Base-by-base conservation (phyloP, 768 basidiomycete genomes). In the Rhizopogon rudus region DNA sequence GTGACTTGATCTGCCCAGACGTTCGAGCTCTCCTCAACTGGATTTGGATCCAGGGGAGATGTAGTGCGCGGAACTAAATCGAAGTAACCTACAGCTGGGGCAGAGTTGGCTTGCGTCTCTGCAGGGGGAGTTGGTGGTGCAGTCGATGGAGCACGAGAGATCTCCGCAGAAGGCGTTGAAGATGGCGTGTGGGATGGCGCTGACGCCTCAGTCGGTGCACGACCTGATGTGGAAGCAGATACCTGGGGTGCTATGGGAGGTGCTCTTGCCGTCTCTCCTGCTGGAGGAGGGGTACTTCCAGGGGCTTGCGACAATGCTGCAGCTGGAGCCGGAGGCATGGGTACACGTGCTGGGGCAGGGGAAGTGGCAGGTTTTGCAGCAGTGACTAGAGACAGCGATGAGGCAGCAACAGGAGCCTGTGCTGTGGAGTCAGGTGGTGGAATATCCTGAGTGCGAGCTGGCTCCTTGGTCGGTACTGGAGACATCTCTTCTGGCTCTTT, bases 401-500 rank as follows among this genome's bases (percentile, higher is more conserved):
- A 52, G 40, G 55, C 53, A 33, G 56, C 29, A 16, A 40, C 31
- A 17, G 46, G 33, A 49, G 20, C 46, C 51, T 25, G 29, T 40
- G 25, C 25, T 25, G 42, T 53, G 31, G 44, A 40, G 5, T n/a
- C 40, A 2, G 57, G 57, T 20, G 52, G 41, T 31, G 25, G 25
- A 25, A n/a, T 16, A 22, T 1, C 17, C 16, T 22, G 37, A 37
- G 37, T 25, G 10, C 56, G 25, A 25, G 13, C 25, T 17, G 29
- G 42, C 51, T 35, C 40, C 37, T 3, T 22, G 5, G n/a, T 62
- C 12, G 51, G 44, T 22, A 40, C 25, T 10, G 12, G 12, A 20
- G 58, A 29, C 16, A 70, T 51, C 13, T 66, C 73, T 41, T 83
- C 81, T 3, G 76, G 73, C 49, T 80, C 78, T 20, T 77, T 78